Evolutionary conservation across 148 eudicot genomes (phyloP).

Genomic region (Cornus controversa): DNA sequence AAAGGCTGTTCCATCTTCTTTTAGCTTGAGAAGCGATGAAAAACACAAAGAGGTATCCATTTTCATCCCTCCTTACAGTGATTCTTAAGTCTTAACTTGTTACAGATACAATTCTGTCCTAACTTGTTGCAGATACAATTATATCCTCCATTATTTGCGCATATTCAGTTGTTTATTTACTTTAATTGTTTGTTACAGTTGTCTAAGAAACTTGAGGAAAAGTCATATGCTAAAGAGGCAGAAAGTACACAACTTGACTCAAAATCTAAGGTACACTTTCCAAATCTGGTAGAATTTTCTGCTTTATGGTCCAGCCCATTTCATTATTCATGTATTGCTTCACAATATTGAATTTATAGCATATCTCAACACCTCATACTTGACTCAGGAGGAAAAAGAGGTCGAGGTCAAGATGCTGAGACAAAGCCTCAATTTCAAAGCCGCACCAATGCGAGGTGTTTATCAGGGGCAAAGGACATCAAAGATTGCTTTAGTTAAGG

Average conservation of each 20-base stretch:
- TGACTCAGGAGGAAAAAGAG: constrained; percentile 42
- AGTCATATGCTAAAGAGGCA: constrained; percentile 37
- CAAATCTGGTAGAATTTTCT: background rate
- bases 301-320: background rate
- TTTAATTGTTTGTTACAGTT: constrained; percentile 30
- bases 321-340: background rate
- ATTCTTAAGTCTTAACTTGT: background rate
- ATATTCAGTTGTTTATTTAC: background rate
- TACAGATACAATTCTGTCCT: background rate
- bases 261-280: constrained; percentile 45
- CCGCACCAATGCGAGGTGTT: constrained; percentile 45
- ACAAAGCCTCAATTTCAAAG: constrained; percentile 33
- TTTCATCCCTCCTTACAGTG: constrained; percentile 1
- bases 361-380: constrained; percentile 11
- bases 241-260: constrained; percentile 35
- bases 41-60: constrained; percentile 54
- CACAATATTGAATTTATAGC: background rate
- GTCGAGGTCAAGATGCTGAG: constrained; percentile 27
- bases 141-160: background rate
- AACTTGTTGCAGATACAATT: background rate
- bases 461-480: constrained; percentile 30
- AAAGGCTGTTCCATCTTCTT: constrained; percentile 44
- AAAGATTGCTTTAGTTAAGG: constrained; percentile 23
- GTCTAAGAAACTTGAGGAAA: constrained; percentile 45
- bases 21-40: constrained; percentile 49